Percentiles rank a stretch among this genome's conserved stretches.
Conservation (phyloP, 2,329 filamentous ascomycete species). For the Cytospora piceicola region DNA sequence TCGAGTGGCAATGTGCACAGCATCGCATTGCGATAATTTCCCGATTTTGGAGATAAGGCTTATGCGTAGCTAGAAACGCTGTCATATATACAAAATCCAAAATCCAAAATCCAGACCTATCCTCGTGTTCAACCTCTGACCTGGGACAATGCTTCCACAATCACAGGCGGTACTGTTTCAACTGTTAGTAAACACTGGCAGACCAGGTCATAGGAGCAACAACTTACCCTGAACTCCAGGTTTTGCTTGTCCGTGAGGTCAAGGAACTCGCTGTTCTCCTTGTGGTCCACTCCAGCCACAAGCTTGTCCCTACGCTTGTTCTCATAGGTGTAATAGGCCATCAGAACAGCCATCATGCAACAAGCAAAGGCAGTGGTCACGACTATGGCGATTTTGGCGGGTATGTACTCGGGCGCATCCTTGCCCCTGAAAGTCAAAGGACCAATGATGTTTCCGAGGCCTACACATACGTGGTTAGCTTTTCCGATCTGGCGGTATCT, state of each 20-base stretch:
- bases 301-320: constrained; percentile 28
- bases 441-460: constrained; percentile 47
- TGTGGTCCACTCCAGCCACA: constrained; percentile 29
- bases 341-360: constrained; percentile 22
- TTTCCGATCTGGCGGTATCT: neutral
- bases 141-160: too few relatives aligned
- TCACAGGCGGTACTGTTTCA: constrained; percentile 27
- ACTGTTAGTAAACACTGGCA: constrained; percentile 12
- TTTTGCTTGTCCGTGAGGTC: constrained; percentile 41
- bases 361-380: constrained; percentile 35
- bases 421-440: constrained; percentile 44
- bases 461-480: constrained; percentile 30
- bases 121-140: neutral
- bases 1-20: neutral
- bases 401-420: constrained; percentile 44
- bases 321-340: constrained; percentile 30
- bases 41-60: neutral
- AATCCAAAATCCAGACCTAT: neutral
- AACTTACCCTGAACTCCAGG: constrained; percentile 34
- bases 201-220: neutral
- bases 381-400: constrained; percentile 48
- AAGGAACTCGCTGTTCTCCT: constrained; percentile 38
- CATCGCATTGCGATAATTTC: neutral
- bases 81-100: neutral
- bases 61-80: constrained; percentile 8